A percentile compares a stretch with the other conserved stretches of the same genome.
phyloP scores from a whole-genome alignment of 768 basidiomycete genomes.

The Mycena capillaripes region DNA sequence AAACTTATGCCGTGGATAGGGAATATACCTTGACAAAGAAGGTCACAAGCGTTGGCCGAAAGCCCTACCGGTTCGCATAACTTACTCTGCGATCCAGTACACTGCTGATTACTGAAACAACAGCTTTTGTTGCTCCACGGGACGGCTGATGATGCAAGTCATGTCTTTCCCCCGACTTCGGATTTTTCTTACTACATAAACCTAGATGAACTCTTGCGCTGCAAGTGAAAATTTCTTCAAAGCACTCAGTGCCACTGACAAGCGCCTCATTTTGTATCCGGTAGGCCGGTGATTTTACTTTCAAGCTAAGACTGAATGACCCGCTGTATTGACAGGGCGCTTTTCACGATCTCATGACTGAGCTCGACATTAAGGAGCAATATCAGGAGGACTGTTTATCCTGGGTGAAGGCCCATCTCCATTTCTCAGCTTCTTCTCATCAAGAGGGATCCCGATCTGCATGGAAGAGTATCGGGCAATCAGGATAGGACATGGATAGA shows the following conservation, averaged over 20 bases:
- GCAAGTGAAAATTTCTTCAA: slow-evolving; percentile 12
- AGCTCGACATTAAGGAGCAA: slow-evolving; percentile 13
- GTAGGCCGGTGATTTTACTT: not conserved
- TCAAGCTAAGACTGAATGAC: not conserved
- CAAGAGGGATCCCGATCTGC: too few species aligned
- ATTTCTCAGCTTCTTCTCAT: too few species aligned
- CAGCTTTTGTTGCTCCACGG: slow-evolving; percentile 19
- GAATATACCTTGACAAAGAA: not conserved
- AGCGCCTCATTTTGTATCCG: slow-evolving; percentile 6
- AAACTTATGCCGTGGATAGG: not conserved
- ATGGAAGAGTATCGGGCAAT: too few species aligned
- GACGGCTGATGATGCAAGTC: slow-evolving; percentile 9
- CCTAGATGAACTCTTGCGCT: slow-evolving; percentile 18
- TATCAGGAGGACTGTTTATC: slow-evolving; percentile 20
- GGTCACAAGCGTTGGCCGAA: slow-evolving; percentile 13
- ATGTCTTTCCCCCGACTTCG: not conserved
- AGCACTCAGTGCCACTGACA: not conserved
- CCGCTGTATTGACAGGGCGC: not conserved
- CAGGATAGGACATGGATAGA: too few species aligned
- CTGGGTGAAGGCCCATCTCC: slow-evolving; percentile 13
- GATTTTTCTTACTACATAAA: not conserved
- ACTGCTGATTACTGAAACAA: not conserved
- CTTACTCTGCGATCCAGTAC: not conserved
- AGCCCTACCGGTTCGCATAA: not conserved
- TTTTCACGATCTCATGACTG: slow-evolving; percentile 23